phyloP scores from a whole-genome alignment of 495 filamentous ascomycete genomes.

The Xylaria palmicola region DNA sequence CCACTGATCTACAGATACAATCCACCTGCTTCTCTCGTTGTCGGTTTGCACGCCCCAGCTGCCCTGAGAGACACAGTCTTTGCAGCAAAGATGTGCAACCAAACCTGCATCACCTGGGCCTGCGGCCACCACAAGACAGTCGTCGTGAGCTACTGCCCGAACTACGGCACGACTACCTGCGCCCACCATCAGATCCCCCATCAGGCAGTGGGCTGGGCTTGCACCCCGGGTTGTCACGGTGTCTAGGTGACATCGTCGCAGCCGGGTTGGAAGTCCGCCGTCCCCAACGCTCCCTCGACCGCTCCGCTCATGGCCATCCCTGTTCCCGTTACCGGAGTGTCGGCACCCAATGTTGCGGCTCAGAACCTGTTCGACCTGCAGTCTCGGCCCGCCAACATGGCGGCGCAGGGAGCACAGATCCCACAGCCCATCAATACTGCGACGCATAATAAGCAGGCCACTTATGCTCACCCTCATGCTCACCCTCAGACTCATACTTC shows the following conservation, averaged over 20 bases:
- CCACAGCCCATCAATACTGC: too few relatives aligned
- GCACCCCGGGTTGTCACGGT: neutral
- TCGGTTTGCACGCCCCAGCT: neutral
- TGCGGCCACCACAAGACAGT: neutral
- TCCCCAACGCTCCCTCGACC: neutral
- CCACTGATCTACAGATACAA: neutral
- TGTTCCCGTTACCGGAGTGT: too few relatives aligned
- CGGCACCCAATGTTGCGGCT: too few relatives aligned
- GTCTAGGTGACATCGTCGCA: neutral
- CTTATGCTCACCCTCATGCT: too few relatives aligned
- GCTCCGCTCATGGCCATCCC: neutral
- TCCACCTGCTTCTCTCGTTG: neutral
- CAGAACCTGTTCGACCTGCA: too few relatives aligned
- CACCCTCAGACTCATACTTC: too few relatives aligned
- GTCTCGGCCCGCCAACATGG: too few relatives aligned
- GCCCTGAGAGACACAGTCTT: neutral
- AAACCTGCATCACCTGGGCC: neutral
- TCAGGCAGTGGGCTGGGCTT: neutral
- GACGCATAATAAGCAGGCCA: too few relatives aligned
- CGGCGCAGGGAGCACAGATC: too few relatives aligned
- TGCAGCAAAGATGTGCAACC: neutral
- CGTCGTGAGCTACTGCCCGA: neutral
- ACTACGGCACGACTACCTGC: neutral
- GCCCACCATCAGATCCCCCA: too few relatives aligned
- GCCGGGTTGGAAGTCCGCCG: neutral